Evolutionary conservation across 1,139 yeast genomes (phyloP), one percentile per base, ranked within the genome.

Genomic region (Yamadazyma jaroonii): DNA sequence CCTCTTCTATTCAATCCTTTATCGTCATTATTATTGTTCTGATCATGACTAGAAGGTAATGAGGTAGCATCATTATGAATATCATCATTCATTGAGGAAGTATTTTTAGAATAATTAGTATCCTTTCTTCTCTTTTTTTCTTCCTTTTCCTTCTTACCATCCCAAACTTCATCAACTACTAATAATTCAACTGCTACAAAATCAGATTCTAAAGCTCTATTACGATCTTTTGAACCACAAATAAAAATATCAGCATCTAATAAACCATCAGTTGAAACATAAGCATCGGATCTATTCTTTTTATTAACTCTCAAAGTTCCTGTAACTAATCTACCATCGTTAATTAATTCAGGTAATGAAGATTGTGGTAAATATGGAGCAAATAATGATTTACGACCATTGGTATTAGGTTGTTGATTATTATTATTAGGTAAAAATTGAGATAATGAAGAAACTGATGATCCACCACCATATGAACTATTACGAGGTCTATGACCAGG

Each of bases 211-310:
- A 92, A 70, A 9, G 98, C 97, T 57, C 98, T 81, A 62, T 92
- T 92, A 59, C 98, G 86, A 62, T 92, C 98, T 60, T 92, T 92
- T n/a, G 97, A 90, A 9, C 98, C 98, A 67, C 97, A 94, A 48
- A 92, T 92, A 57, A 89, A 92, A 45, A 92, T 88, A 61, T 92
- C 98, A 0, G 97, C 96, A 62, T 92, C 98, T 46, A 92, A 72
- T 31, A 90, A 74, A 2, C 97, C 97, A 57, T 90, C 97, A 0
- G 97, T 92, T 4, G 97, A 83, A 12, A 92, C 97, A 62, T 94
- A 92, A 1, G 98, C 98, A 62, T 92, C 98, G 1, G 96, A 87
- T 53, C 98, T 77, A 60, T 92, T 92, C 64, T 92, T 92, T 59
- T 89, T 89, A 64, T 92, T 92, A 37, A 92, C 98, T 49, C 98